Base-by-base conservation (phyloP, 164 flowering plant genomes). In the Protea cynaroides region DNA sequence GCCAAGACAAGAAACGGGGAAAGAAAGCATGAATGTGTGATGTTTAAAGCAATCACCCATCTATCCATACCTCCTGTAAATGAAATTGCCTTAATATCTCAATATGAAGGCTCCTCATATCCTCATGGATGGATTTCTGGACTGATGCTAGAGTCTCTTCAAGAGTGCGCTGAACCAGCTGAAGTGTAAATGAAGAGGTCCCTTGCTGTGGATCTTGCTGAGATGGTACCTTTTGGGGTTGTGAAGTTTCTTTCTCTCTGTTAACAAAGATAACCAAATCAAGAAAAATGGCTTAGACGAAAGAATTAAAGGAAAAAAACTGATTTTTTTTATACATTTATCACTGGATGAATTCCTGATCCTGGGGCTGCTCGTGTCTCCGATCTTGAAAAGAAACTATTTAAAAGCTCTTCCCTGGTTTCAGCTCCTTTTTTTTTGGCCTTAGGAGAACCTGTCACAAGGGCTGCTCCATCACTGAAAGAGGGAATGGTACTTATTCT, bases 61-160 rank as follows among this genome's bases (percentile, higher is more conserved):
- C n/a, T n/a, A 60, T 36, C 57, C 44, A 46, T 79, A 95, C 99
- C 97, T 92, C 95, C 52, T 69, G 78, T 40, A 78, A 66, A 59
- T 78, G 78, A 43, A 85, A 90, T 65, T 95, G 99, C 69, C 96
- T 87, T 47, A 92, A 61, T 62, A 95, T 75, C 80, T 95, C 99
- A 51, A 92, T 82, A 70, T 95, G 99, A 72, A 95, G 89, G 75
- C 92, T 95, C 71, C 97, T 80, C 83, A 88, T 75, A 68, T 88
- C 97, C 37, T 83, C 98, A 19, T 92, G 97, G 37, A 83, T 82
- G 24, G 97, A 87, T 68, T 84, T 83, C 78, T 92, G 97, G 63
- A 87, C 80, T 15, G 97, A 79, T 60, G 79, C 71, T 24, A 89
- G 86, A 47, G 87, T 85, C 72, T 90, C 97, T 67, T 89, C 92